A percentile compares a stretch with the other conserved stretches of the same genome.
These are phyloP conservation scores for Obelidium mucronatum DNA, from an alignment of 192 early-diverging fungal genomes.

Conservation along the genomic window DNA sequence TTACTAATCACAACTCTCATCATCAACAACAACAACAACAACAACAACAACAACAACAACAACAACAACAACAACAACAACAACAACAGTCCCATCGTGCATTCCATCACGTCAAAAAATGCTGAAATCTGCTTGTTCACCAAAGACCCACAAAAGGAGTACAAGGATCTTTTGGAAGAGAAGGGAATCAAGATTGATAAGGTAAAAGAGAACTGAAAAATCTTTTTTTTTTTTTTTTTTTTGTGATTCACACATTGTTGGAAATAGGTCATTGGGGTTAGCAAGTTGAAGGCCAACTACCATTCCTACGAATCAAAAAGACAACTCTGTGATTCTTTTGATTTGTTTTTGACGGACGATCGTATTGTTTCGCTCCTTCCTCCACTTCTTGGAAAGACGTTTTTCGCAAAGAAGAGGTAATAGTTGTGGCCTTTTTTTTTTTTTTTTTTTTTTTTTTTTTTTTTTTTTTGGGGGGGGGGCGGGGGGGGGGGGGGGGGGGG, in stretches of 20 bases:
- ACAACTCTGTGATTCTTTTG: constrained; percentile 74
- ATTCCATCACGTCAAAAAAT: constrained; percentile 68
- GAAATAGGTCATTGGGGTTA: constrained; percentile 77
- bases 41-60: no score
- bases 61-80: no score
- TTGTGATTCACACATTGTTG: no score
- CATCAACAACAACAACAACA: no score
- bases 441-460: no score
- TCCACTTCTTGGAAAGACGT: constrained; percentile 79
- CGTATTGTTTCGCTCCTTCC: constrained; percentile 78
- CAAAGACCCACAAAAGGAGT: constrained; percentile 83
- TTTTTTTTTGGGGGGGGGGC: no score
- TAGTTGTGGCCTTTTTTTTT: constrained; percentile 16
- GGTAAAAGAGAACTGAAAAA: constrained; percentile 40
- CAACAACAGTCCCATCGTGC: constrained; percentile 68
- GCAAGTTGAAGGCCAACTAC: constrained; percentile 82
- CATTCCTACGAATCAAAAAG: constrained; percentile 83
- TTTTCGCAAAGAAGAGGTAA: constrained; percentile 88
- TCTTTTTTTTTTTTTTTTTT: not conserved
- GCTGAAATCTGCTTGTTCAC: constrained; percentile 87
- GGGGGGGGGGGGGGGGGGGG: no score
- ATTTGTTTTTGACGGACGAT: constrained; percentile 91
- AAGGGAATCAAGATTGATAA: constrained; percentile 74
- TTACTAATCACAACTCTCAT: no score
- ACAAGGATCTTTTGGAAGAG: constrained; percentile 72